These are phyloP conservation scores for Platismatia glauca DNA, from an alignment of 495 filamentous ascomycete species.

Conservation along the genomic window DNA sequence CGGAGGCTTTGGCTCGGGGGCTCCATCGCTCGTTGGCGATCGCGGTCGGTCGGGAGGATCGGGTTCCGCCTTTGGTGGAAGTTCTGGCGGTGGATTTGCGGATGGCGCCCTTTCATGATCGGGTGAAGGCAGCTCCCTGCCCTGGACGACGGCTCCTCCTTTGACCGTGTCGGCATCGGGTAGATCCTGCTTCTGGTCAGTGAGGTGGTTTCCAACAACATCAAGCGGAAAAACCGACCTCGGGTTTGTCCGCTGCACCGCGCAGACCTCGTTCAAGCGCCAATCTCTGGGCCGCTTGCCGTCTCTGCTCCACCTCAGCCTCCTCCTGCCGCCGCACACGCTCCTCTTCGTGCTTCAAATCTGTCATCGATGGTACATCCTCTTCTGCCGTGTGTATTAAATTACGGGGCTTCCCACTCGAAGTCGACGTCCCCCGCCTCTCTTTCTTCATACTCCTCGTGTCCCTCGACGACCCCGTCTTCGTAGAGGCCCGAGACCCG, in stretches of 20 bases:
- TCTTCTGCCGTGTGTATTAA: constrained; percentile 26
- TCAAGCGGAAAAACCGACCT: constrained; percentile 3
- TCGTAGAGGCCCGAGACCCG: constrained; percentile 46
- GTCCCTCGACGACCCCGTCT: constrained; percentile 46
- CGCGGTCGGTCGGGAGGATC: background rate
- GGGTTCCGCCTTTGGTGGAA: background rate
- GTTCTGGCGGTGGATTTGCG: background rate
- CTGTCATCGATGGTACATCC: constrained; percentile 50
- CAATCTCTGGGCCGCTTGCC: constrained; percentile 61
- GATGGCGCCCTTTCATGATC: background rate
- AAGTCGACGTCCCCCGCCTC: constrained; percentile 28
- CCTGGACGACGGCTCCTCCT: constrained; percentile 5
- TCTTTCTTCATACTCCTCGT: constrained; percentile 33
- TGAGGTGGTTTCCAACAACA: background rate
- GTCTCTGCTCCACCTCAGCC: constrained; percentile 55
- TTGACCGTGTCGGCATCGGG: constrained; percentile 8
- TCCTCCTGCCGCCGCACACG: constrained; percentile 59
- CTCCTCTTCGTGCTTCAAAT: constrained; percentile 72
- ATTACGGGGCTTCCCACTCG: constrained; percentile 14
- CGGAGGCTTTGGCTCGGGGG: constrained; percentile 4
- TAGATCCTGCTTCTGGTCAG: too few relatives aligned
- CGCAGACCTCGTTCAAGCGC: constrained; percentile 62
- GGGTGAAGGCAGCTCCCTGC: constrained; percentile 6
- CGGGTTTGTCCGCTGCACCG: constrained; percentile 16
- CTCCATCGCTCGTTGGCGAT: background rate